Conservation (phyloP, 768 basidiomycete species). For the Leccinum aurantiacum region DNA sequence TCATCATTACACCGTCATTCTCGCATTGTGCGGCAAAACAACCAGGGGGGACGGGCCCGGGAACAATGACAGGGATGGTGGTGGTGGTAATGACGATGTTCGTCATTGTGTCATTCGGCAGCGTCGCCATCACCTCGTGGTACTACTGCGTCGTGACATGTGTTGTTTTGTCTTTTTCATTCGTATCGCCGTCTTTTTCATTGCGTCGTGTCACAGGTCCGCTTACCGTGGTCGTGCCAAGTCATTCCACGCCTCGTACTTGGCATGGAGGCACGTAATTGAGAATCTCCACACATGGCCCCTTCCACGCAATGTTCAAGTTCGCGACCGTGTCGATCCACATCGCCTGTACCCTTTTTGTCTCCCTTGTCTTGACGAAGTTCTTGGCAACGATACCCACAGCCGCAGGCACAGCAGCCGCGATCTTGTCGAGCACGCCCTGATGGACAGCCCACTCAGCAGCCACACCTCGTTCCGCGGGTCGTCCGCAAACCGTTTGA, state of each 20-base stretch:
- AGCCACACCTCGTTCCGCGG: conserved; percentile 78
- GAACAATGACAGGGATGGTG: too few relatives aligned
- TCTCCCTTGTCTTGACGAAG: conserved; percentile 60
- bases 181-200: too few relatives aligned
- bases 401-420: conserved; percentile 51
- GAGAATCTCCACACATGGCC: conserved; percentile 76
- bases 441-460: conserved; percentile 70
- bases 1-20: too few relatives aligned
- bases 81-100: too few relatives aligned
- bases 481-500: conserved; percentile 62
- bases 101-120: too few relatives aligned
- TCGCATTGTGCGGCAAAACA: too few relatives aligned
- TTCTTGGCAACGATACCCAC: conserved; percentile 89
- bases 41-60: too few relatives aligned
- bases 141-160: too few relatives aligned
- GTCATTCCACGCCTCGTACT: not conserved
- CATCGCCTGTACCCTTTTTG: conserved; percentile 31
- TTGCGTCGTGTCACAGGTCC: too few relatives aligned
- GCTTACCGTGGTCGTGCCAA: too few relatives aligned
- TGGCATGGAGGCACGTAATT: conserved; percentile 62
- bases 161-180: too few relatives aligned
- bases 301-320: conserved; percentile 80
- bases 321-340: conserved; percentile 85
- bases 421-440: conserved; percentile 63
- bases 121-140: too few relatives aligned